These are phyloP conservation scores for Teratosphaeriaceae sp. DNA, from an alignment of 2,329 filamentous ascomycete genomes.

Conservation along the genomic window DNA sequence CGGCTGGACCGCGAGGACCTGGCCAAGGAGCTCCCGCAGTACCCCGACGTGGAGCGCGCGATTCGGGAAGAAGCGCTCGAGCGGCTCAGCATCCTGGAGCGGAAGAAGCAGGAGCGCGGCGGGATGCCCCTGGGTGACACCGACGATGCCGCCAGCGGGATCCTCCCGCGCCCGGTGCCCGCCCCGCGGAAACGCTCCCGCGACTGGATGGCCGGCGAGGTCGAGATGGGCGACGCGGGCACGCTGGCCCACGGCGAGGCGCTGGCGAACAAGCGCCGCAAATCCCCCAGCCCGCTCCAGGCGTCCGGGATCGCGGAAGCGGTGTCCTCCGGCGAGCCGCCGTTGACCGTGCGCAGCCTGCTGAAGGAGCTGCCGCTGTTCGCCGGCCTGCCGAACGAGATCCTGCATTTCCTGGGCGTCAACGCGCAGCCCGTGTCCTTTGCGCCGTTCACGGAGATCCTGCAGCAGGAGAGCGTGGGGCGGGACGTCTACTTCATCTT, in stretches of 20 bases:
- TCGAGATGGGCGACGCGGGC: constrained; percentile 61
- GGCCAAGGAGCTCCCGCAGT: constrained; percentile 77
- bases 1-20: constrained; percentile 94
- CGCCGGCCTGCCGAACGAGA: constrained; percentile 75
- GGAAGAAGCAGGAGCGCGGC: constrained; percentile 75
- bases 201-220: constrained; percentile 51
- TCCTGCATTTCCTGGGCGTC: constrained; percentile 90
- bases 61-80: constrained; percentile 95
- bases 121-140: too few species aligned
- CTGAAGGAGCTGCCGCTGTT: constrained; percentile 91
- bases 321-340: constrained; percentile 68
- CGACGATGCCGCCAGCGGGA: constrained; percentile 33
- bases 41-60: constrained; percentile 85
- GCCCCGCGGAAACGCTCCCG: constrained; percentile 51
- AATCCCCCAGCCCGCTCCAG: constrained; percentile 88
- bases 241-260: constrained; percentile 58
- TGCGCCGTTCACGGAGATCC: constrained; percentile 86
- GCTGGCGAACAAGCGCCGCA: constrained; percentile 77
- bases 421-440: constrained; percentile 86
- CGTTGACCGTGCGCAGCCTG: constrained; percentile 82
- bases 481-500: constrained; percentile 97
- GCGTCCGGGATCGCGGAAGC: constrained; percentile 79
- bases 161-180: constrained; percentile 12
- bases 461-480: constrained; percentile 76
- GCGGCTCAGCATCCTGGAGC: constrained; percentile 78